Base-by-base conservation (phyloP, 345 rosid genomes). In the Ceriops tagal region DNA sequence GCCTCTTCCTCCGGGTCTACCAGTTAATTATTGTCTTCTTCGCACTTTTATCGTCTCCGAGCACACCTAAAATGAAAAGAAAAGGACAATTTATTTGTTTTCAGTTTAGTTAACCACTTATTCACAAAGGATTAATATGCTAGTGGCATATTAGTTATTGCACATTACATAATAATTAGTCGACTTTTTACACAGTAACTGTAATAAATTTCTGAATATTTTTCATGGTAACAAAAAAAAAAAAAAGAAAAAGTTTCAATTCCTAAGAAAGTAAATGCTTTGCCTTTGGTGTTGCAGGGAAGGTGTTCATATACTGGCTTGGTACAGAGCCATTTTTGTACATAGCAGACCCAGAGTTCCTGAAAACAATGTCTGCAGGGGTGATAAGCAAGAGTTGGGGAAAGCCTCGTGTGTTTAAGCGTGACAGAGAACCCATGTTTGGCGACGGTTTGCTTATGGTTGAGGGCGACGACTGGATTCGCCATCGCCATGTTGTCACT, bases 381-480 rank as follows among this genome's bases (percentile, higher is more conserved):
- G 88, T 95, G 7, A 59, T 86, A 86, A 97, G 98, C 18, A 95
- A 90, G 84, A 88, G 84, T 22, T 90, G 99, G 99, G 99, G 99
- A 61, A 95, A 95, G 67, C 98, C 98, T 35, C 63, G 64, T 39
- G 92, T 95, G 26, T 87, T 92, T 78, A 90, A 86, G 78, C 78
- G 78, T 34, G 99, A 95, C 75, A 85, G 98, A 67, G 80, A 86
- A 55, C 96, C 99, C 32, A 90, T 95, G 96, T 95, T 95, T 65
- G 99, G 99, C 18, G 79, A 85, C 6, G 97, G 99, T 32, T 73
- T 92, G 74, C 61, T 84, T 20, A 95, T 90, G 97, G 96, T 84
- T 53, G 98, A 92, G 79, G 98, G 96, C 3, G 92, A 92, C 27
- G 93, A 88, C 1, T 89, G 99, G 99, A 85, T 88, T 71, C 96